phyloP scores from a whole-genome alignment of 2,329 filamentous ascomycete species.

The Nemania abortiva region DNA sequence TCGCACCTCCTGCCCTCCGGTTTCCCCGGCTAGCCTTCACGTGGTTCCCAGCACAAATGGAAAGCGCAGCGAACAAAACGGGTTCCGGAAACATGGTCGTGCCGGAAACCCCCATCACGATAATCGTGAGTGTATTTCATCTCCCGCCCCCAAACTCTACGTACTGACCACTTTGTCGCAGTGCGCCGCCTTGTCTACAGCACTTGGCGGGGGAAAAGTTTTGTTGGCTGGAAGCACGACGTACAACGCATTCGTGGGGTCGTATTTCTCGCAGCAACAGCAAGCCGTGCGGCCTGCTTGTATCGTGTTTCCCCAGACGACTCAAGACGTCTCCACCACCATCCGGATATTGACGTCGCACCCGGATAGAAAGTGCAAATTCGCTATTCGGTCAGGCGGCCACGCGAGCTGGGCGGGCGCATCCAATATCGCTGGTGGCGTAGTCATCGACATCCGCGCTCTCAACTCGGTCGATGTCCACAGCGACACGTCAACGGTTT shows the following conservation, averaged over 20 bases:
- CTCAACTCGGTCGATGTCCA: slow-evolving; percentile 55
- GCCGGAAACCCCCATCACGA: too few species aligned
- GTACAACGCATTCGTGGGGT: slow-evolving; percentile 40
- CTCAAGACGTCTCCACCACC: slow-evolving; percentile 48
- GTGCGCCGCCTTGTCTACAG: slow-evolving; percentile 36
- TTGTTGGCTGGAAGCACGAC: slow-evolving; percentile 30
- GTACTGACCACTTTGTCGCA: too few species aligned
- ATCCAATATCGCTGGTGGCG: slow-evolving; percentile 56
- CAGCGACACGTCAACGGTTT: slow-evolving; percentile 45
- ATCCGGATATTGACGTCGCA: slow-evolving; percentile 42
- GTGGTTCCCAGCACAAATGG: too few species aligned
- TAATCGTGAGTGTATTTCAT: too few species aligned
- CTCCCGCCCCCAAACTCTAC: too few species aligned
- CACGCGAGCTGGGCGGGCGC: slow-evolving; percentile 61
- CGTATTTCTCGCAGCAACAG: slow-evolving; percentile 40
- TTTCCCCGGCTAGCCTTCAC: too few species aligned
- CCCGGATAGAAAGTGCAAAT: too few species aligned
- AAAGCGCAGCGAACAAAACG: too few species aligned
- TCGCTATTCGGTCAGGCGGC: slow-evolving; percentile 65
- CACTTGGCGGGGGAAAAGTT: slow-evolving; percentile 38
- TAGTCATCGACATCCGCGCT: slow-evolving; percentile 59
- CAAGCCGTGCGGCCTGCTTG: slow-evolving; percentile 40
- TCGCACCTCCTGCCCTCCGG: too few species aligned
- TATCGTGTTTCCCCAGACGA: slow-evolving; percentile 44
- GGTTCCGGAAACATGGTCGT: too few species aligned